Evolutionary conservation across 2,329 filamentous ascomycete species (phyloP), one percentile per base, ranked within the genome.

Genomic region (Cercospora sp.): DNA sequence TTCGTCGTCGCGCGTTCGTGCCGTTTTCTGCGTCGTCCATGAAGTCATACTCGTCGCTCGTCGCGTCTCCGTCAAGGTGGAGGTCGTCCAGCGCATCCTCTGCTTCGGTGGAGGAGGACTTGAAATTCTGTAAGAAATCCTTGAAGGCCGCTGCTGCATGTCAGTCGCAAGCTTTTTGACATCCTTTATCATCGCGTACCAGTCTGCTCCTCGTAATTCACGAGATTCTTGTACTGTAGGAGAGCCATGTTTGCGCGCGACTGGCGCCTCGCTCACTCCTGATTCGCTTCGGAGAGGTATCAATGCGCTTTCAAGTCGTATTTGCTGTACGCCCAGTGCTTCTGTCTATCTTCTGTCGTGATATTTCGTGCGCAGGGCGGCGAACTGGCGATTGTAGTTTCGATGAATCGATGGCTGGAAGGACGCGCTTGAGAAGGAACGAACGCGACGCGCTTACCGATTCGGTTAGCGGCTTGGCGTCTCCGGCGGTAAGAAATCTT

Each of bases 21-120:
- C 65, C 78, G 45, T 83, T 82, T 18, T 84, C 84, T 63, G 88
- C 87, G 70, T 92, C 90, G 78, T 97, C 92, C 89, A 97, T 93
- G 77, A 96, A 92, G 76, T 97, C 93, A 79, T 97, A 92, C 75
- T 97, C 93, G 76, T 97, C 94, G 80, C 90, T 93, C 51, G 92
- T 86, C 74, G 91, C 91, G 81, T 96, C 91, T 77, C 93, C 94
- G 79, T 93, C 91, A 72, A 99, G 91, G 76, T 91, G 91, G 75
- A 99, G 88, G 73, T 90, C 89, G 74, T 92, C 89, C 59, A 99
- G 86, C 55, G 93, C 93, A 78, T 94, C 90, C 45, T 92, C 89
- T 73, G 96, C 89, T 68, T 90, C 84, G 16, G 84, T 81, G 67
- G 91, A 77, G n/a, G 86, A 86, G n/a, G 90, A 90, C 83, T 99